Evolutionary conservation across 306 rosid genomes (phyloP).

Genomic region (Quercus gilva): DNA sequence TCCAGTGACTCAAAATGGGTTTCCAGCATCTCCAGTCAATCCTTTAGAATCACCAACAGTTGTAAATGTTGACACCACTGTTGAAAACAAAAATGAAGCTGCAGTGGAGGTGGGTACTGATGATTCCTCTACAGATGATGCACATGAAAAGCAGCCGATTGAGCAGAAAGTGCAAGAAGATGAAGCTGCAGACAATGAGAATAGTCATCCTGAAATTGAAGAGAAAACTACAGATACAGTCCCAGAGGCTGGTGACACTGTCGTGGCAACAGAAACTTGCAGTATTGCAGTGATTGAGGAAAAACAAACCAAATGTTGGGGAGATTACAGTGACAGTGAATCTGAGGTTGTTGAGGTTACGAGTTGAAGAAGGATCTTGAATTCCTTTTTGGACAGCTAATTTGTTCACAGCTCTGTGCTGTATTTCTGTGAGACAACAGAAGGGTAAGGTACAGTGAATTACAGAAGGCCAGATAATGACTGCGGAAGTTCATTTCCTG

Average conservation of each 20-base stretch:
- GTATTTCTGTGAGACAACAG: slow-evolving; percentile 21
- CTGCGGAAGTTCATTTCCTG: slow-evolving; percentile 17
- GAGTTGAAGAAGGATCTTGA: slow-evolving; percentile 43
- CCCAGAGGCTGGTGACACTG: slow-evolving; percentile 26
- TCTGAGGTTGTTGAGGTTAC: slow-evolving; percentile 59
- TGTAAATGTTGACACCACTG: slow-evolving; percentile 32
- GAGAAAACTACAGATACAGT: slow-evolving; percentile 41
- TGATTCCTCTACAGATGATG: slow-evolving; percentile 28
- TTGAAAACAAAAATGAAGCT: slow-evolving; percentile 33
- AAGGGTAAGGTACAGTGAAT: neutral
- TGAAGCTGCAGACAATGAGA: slow-evolving; percentile 32
- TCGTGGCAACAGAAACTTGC: slow-evolving; percentile 32
- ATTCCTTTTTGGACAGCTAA: slow-evolving; percentile 6
- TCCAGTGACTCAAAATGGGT: slow-evolving; percentile 50
- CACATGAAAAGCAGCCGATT: slow-evolving; percentile 37
- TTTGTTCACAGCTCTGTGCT: slow-evolving; percentile 19
- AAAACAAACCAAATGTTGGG: slow-evolving; percentile 74
- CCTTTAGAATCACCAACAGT: slow-evolving; percentile 45
- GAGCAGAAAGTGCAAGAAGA: slow-evolving; percentile 46
- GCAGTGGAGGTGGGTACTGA: slow-evolving; percentile 36
- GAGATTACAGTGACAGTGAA: slow-evolving; percentile 90
- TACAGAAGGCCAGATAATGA: neutral
- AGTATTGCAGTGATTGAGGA: slow-evolving; percentile 36
- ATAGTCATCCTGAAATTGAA: slow-evolving; percentile 31
- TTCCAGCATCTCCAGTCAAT: slow-evolving; percentile 50